These are phyloP conservation scores for Lenwebbia sp. DNA, from an alignment of 345 rosid species.

Conservation along the genomic window DNA sequence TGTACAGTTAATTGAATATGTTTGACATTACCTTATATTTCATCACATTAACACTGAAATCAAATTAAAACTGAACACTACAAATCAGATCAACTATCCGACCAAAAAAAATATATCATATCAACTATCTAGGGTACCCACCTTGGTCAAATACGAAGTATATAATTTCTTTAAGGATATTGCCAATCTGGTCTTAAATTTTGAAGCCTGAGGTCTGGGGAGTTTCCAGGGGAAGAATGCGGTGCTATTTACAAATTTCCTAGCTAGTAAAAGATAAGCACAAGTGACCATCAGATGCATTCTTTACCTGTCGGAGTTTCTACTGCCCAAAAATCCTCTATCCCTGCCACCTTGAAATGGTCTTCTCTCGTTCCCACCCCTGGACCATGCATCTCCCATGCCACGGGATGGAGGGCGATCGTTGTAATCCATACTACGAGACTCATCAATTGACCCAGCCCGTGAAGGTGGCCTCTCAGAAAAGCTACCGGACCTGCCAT, in stretches of 20 bases:
- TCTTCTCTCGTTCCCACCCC: constrained; percentile 65
- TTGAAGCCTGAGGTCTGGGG: neutral
- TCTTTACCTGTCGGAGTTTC: constrained; percentile 63
- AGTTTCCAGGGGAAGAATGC: neutral
- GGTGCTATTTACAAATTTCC: neutral
- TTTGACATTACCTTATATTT: neutral
- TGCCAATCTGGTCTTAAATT: neutral
- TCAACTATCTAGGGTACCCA: neutral
- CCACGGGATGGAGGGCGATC: constrained; percentile 88
- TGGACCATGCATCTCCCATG: constrained; percentile 52
- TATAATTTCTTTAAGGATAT: neutral
- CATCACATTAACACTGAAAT: neutral
- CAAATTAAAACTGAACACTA: neutral
- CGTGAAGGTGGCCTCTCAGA: constrained; percentile 79
- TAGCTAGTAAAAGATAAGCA: neutral
- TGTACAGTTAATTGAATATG: neutral
- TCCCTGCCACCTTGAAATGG: constrained; percentile 73
- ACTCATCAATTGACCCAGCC: constrained; percentile 66
- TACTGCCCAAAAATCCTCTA: constrained; percentile 60
- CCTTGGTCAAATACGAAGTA: neutral
- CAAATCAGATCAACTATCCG: neutral
- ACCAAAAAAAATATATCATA: neutral
- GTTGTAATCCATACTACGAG: constrained; percentile 49
- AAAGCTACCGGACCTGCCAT: constrained; percentile 47
- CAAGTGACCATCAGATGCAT: neutral